A percentile compares a stretch with the other conserved stretches of the same genome.
phyloP scores from a whole-genome alignment of 177 flowering plant genomes.

The Vitis hybrid region DNA sequence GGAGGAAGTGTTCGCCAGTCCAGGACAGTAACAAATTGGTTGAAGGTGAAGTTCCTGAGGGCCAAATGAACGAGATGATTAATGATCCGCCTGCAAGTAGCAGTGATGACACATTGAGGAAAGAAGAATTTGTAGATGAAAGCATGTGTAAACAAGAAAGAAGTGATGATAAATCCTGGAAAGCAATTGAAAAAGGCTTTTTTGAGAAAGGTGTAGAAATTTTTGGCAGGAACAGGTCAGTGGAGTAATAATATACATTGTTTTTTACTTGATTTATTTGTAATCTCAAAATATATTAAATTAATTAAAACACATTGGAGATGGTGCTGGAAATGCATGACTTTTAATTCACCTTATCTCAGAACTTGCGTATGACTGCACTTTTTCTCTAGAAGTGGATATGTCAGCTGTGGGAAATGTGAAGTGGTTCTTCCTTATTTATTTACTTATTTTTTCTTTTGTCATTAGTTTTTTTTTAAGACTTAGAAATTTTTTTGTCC shows the following conservation, averaged over 20 bases:
- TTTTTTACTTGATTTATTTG: background rate
- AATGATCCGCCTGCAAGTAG: constrained; percentile 29
- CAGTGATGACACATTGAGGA: constrained; percentile 45
- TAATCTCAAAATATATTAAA: background rate
- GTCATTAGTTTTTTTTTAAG: background rate
- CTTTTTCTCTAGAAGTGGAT: background rate
- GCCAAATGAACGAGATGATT: constrained; percentile 32
- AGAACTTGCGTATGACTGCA: background rate
- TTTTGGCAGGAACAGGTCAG: constrained; percentile 92
- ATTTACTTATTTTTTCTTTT: too few relatives aligned
- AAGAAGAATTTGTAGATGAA: constrained; percentile 73
- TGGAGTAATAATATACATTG: constrained; percentile 2
- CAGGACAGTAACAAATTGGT: constrained; percentile 25
- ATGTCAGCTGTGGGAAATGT: background rate
- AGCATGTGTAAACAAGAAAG: constrained; percentile 50
- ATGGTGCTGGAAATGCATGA: background rate
- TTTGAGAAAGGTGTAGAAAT: constrained; percentile 89
- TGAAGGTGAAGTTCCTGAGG: constrained; percentile 29
- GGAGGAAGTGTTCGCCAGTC: constrained; percentile 42
- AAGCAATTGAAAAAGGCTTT: constrained; percentile 75
- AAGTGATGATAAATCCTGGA: constrained; percentile 65
- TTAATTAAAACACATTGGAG: background rate
- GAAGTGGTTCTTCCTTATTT: background rate
- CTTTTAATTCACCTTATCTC: background rate
- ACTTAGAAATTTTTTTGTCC: background rate